Evolutionary conservation across 2,329 filamentous ascomycete species (phyloP).

Genomic region (Plectosphaerella plurivora): DNA sequence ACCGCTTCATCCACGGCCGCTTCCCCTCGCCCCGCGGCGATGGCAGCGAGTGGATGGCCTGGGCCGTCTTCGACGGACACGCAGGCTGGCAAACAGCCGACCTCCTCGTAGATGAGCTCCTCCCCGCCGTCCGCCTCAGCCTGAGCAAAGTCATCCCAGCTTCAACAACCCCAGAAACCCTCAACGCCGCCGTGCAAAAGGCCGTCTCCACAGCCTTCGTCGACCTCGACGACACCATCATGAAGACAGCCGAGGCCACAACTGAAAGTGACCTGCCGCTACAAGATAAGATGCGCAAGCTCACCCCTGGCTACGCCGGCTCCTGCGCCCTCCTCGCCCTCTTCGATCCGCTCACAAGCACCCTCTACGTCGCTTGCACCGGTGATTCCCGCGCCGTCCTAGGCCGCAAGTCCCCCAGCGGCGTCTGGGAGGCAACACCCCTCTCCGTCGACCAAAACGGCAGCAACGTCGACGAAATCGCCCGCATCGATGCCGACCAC

Average conservation of each 20-base stretch:
- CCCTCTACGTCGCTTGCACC: constrained; percentile 58
- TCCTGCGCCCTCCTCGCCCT: constrained; percentile 62
- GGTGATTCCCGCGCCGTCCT: constrained; percentile 66
- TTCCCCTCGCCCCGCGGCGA: constrained; percentile 13
- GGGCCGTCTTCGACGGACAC: constrained; percentile 29
- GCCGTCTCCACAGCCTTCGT: constrained; percentile 56
- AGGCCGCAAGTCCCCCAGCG: constrained; percentile 35
- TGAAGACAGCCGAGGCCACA: constrained; percentile 27
- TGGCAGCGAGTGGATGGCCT: constrained; percentile 22
- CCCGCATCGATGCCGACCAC: constrained; percentile 51
- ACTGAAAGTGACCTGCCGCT: constrained; percentile 15
- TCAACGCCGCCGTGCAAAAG: constrained; percentile 40
- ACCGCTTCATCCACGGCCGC: constrained; percentile 24
- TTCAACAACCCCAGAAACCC: too few species aligned
- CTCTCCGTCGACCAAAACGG: constrained; percentile 65
- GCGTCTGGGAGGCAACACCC: constrained; percentile 43
- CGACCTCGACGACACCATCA: constrained; percentile 53
- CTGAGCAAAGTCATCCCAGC: not conserved
- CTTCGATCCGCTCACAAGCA: constrained; percentile 50
- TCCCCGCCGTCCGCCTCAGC: constrained; percentile 20
- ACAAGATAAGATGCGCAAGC: constrained; percentile 6
- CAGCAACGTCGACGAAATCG: constrained; percentile 54
- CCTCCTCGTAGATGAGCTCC: constrained; percentile 21
- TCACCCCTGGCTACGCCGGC: constrained; percentile 38
- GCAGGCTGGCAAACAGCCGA: constrained; percentile 28